phyloP scores from a whole-genome alignment of 441 rosid genomes.

The Erodium trifolium region DNA sequence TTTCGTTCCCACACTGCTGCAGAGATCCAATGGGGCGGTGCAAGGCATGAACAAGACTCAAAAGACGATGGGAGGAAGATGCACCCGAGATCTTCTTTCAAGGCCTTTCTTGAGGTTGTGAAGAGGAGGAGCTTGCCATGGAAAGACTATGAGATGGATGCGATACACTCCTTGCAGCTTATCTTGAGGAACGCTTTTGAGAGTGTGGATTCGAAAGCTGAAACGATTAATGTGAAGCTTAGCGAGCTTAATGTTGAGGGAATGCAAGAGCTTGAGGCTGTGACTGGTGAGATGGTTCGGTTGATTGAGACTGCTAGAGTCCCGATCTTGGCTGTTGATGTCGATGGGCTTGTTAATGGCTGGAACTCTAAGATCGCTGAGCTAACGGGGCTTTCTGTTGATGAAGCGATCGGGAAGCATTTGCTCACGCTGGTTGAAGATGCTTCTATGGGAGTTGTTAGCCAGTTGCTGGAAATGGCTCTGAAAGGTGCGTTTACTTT shows the following conservation, averaged over 20 bases:
- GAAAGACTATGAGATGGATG: constrained; percentile 85
- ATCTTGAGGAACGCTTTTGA: constrained; percentile 61
- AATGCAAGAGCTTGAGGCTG: constrained; percentile 42
- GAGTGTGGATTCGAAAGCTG: constrained; percentile 30
- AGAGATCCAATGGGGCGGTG: constrained; percentile 86
- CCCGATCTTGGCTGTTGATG: constrained; percentile 73
- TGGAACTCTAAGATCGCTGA: constrained; percentile 79
- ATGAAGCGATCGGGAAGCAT: constrained; percentile 62
- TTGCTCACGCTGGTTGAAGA: constrained; percentile 44
- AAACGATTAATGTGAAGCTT: constrained; percentile 33
- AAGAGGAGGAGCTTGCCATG: constrained; percentile 59
- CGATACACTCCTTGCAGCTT: constrained; percentile 77
- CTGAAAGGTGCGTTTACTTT: constrained; percentile 36
- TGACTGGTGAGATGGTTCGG: constrained; percentile 74
- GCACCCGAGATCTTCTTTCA: constrained; percentile 88
- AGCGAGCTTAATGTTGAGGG: constrained; percentile 42
- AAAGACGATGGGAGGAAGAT: constrained; percentile 62
- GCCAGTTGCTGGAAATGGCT: constrained; percentile 40
- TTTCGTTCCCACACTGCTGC: constrained; percentile 71
- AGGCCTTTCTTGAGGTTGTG: constrained; percentile 74
- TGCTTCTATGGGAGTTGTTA: constrained; percentile 32
- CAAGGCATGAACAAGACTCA: constrained; percentile 59
- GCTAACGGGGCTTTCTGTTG: constrained; percentile 58
- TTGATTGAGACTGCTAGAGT: constrained; percentile 75
- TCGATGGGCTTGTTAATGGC: constrained; percentile 53